phyloP scores from a whole-genome alignment of 139 green algal species.

The Ettlia oleoabundans region DNA sequence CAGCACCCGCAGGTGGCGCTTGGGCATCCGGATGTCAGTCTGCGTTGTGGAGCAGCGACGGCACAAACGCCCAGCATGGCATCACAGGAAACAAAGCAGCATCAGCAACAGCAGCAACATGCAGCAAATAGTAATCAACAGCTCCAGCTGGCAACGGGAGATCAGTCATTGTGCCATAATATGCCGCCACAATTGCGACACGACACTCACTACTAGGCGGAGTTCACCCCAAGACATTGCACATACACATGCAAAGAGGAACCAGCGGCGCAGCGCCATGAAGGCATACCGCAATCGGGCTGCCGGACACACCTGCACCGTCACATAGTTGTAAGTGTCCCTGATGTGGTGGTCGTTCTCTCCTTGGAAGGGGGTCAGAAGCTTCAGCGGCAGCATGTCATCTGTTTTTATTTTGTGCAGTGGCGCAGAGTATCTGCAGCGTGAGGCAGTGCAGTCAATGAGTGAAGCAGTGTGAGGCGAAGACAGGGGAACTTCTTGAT shows the following conservation, averaged over 20 bases:
- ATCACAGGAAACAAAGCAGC: too few relatives aligned
- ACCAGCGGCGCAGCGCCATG: neutral
- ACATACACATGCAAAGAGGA: neutral
- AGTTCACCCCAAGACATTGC: too few relatives aligned
- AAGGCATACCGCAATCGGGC: neutral
- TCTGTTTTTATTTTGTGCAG: constrained; percentile 67
- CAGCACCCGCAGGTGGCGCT: constrained; percentile 51
- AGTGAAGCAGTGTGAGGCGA: too few relatives aligned
- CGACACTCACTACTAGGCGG: too few relatives aligned
- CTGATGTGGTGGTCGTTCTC: constrained; percentile 83
- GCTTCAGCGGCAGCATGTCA: constrained; percentile 69
- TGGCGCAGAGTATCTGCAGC: constrained; percentile 48
- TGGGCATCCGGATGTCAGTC: constrained; percentile 69
- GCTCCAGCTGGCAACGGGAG: too few relatives aligned
- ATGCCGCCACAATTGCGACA: too few relatives aligned
- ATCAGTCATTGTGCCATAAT: too few relatives aligned
- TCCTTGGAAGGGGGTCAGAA: constrained; percentile 79
- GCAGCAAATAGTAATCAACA: too few relatives aligned
- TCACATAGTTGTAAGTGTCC: constrained; percentile 91
- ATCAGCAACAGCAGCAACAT: too few relatives aligned
- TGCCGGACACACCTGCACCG: constrained; percentile 68
- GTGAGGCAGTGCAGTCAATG: neutral
- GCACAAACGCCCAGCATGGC: too few relatives aligned
- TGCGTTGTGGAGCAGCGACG: neutral
- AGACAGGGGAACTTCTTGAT: too few relatives aligned